Evolutionary conservation across 345 rosid species (phyloP), one percentile per base, ranked within the genome.

Genomic region (Bretschneidera sinensis): DNA sequence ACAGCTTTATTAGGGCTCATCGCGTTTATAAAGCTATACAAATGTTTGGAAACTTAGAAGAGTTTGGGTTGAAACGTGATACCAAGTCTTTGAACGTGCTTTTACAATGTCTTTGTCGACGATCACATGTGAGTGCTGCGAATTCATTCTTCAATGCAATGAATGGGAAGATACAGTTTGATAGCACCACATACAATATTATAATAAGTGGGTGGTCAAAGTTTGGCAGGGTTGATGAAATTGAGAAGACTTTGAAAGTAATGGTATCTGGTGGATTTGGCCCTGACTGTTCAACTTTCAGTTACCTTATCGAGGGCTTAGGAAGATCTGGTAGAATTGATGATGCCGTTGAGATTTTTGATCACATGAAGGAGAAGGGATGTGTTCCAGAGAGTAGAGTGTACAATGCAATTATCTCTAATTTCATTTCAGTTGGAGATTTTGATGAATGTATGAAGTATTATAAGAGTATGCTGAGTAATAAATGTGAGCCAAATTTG

Each of bases 201-300:
- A 59, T 87, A 39, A 67, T 89, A 3, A 64, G 74, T 43, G 98
- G 92, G 49, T 92, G 96, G 95, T 78, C 97, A n/a, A 85, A 80
- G 67, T 67, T 72, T 28, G 97, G 94, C 35, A 78, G 77, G 55
- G 74, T 83, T 45, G 60, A 67, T 60, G 85, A 80, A 56, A 83
- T 85, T 24, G 87, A 80, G 65, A 82, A 76, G 76, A 43, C 81
- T 51, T 54, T 87, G 78, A 78, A 79, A 71, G 81, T 64, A 71
- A 81, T 89, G 95, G 74, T 75, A 17, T 83, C 68, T 23, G 65
- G 66, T 75, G 95, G 88, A 35, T 66, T 85, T 21, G 43, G 22
- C 68, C 84, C 91, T 3, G 74, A 81, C 70, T 75, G 81, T 80
- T 66, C 39, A 1, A 85, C 91, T 68, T 82, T 65, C 48, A 59